A percentile compares a stretch with the other conserved stretches of the same genome.
Conservation (phyloP, 192 early-diverging fungal species). For the Backusella mclennaniae region DNA sequence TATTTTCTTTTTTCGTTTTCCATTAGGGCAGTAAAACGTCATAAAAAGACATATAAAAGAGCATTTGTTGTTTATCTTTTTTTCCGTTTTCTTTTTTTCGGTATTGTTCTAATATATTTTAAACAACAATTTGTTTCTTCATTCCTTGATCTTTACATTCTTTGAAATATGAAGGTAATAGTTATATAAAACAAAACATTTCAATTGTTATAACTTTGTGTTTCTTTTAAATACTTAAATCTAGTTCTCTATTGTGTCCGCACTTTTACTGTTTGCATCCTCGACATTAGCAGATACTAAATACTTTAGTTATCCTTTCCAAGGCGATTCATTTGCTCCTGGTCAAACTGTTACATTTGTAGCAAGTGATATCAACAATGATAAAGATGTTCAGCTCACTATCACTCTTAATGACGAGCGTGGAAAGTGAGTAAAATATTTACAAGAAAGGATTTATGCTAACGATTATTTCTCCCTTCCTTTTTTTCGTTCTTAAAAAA, state of each 20-base stretch:
- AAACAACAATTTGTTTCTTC: neutral
- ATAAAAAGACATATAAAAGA: neutral
- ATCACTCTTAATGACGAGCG: neutral
- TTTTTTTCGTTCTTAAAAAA: neutral
- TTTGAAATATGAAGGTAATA: neutral
- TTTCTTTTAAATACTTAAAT: neutral
- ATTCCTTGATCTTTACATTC: neutral
- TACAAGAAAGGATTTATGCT: neutral
- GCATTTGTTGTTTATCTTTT: neutral
- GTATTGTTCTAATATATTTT: neutral
- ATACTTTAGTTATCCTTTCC: neutral
- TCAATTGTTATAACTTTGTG: neutral
- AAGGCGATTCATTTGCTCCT: neutral
- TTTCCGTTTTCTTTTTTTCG: neutral
- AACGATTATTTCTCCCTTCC: neutral
- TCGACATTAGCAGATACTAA: conserved; percentile 2
- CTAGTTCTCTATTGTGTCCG: neutral
- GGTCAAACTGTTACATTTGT: neutral
- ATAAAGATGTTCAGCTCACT: neutral
- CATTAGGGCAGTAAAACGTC: neutral
- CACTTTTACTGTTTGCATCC: neutral
- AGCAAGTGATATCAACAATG: neutral
- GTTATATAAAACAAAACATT: neutral
- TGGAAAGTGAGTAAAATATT: neutral
- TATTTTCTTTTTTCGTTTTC: neutral